Base-by-base conservation (phyloP, 768 basidiomycete species). In the Clitopilus hobsonii region DNA sequence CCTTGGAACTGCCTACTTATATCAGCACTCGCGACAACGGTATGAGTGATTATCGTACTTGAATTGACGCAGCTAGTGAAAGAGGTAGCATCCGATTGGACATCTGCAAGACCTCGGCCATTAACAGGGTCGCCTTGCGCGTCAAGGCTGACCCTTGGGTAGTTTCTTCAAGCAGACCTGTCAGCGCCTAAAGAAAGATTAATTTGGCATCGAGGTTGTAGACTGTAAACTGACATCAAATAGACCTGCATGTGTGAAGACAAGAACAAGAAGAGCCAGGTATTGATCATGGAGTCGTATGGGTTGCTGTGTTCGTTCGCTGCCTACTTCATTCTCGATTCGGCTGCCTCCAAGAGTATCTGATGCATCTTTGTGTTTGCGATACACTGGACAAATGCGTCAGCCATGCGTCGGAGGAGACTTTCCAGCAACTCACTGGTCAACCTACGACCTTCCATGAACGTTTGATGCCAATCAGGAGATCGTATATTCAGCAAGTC, bases 201-300 rank as follows among this genome's bases (percentile, higher is more conserved):
- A 49, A 57, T 38, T 25, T 3, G 20, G n/a, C 51, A 26, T 16
- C 38, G 22, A 16, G 27, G 18, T 0, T 38, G 30, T 23, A 6
- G 23, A 32, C 38, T 16, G 24, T 18, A 53, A 25, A 69, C 82
- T 58, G 57, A 95, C 96, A 68, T 98, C 94, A 45, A 94, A 71
- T 1, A 99, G 72, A 20, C 96, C 97, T 13, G 92, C 88, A 61
- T 93, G 88, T 3, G 87, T 83, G 55, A 98, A 84, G 2, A 97
- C 83, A 16, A 90, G 75, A 6, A 98, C 77, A 4, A 98, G 74
- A 13, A 99, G 74, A 0, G 90, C 89, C 51, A 94, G 82, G 65
- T 94, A 98, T 64, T 98, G 97, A 63, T 98, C 95, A 1, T 94
- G 89, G 23, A 98, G 69, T 63, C 89, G 94, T 41, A 94, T 74